Base-by-base conservation (phyloP, 805 yeast genomes). In the Wickerhamomyces xylosicus region DNA sequence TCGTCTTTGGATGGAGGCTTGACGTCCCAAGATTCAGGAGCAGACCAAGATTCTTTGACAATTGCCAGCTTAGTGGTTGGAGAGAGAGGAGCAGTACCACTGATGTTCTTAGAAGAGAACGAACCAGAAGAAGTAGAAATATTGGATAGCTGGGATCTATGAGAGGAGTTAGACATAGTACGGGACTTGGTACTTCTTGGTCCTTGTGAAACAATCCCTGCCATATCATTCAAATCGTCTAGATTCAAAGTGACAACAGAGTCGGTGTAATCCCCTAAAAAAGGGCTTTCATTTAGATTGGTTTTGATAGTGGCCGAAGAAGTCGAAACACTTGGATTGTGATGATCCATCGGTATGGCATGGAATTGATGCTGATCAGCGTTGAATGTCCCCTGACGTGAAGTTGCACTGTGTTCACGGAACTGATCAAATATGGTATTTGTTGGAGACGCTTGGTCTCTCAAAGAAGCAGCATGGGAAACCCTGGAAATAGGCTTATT, bases 21-120 rank as follows among this genome's bases (percentile, higher is more conserved):
- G 9, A 74, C 79, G 47, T 74, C 77, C 81, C 81, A 75, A 44
- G 74, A 67, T 40, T 74, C 79, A 2, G 81, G 81, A 5, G 81
- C 73, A 19, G 57, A 59, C 81, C 81, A 75, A 11, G 53, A 43
- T 31, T 48, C 53, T 37, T 36, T 18, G 43, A 31, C 18, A 7
- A 13, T 18, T n/a, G 20, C 16, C 25, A n/a, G 41, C 9, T 39
- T n/a, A 9, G 38, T 16, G 19, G 41, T 39, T 28, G 35, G 15
- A 34, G 41, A 37, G 19, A 37, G 36, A 1, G 37, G 36, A 9
- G 41, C 47, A 3, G 42, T 36, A 15, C 21, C 31, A 21, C 6
- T 21, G 25, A 21, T 10, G 25, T 6, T 10, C 6, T 21, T 6
- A 21, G 14, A 25, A 10, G 29, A 25, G n/a, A 25, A 25, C 13